Evolutionary conservation across 257 asterid genomes (phyloP).

Genomic region (Cinchona pubescens): DNA sequence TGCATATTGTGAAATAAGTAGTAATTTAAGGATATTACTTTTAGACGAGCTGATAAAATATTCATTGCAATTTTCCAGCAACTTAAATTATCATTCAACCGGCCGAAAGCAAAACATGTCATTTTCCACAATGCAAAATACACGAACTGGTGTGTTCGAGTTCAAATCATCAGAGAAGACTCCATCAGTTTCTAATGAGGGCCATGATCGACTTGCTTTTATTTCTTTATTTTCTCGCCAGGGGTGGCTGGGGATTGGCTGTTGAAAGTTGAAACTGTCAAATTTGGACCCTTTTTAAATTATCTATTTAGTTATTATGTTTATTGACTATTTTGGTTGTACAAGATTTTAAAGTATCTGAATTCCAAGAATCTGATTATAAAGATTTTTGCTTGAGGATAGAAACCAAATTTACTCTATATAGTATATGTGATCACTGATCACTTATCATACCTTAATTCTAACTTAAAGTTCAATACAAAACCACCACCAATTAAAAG

Average conservation of each 20-base stretch:
- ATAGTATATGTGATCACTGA: neutral
- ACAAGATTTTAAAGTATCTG: no score
- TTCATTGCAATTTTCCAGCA: neutral
- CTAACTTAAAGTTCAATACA: neutral
- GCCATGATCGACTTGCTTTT: neutral
- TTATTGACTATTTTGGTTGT: neutral
- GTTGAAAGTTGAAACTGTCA: neutral
- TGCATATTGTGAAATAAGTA: neutral
- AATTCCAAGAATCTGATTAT: neutral
- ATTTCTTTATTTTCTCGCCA: neutral
- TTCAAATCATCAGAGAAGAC: neutral
- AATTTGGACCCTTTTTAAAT: neutral
- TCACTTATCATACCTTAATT: neutral
- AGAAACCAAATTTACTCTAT: neutral
- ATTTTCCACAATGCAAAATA: neutral
- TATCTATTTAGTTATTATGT: neutral
- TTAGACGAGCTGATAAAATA: neutral
- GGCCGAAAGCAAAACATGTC: neutral
- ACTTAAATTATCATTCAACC: neutral
- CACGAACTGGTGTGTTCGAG: no score
- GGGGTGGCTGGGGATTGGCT: neutral
- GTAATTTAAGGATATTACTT: neutral
- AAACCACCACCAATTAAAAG: neutral
- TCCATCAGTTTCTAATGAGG: neutral
- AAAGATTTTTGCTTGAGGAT: neutral